phyloP scores from a whole-genome alignment of 345 rosid genomes.

The Populus deltoides region DNA sequence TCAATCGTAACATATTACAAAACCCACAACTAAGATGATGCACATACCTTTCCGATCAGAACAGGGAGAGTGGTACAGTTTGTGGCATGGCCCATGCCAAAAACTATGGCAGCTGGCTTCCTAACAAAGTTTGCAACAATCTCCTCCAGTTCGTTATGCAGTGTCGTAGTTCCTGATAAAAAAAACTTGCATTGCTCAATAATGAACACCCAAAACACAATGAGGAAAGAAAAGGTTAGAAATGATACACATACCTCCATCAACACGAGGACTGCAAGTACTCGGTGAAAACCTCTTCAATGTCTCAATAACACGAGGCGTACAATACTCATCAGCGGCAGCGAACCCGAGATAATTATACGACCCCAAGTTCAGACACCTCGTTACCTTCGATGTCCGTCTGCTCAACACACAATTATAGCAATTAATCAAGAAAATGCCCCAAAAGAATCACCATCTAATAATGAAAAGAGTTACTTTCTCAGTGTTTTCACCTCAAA shows the following conservation, averaged over 20 bases:
- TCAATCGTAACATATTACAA: neutral
- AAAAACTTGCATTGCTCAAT: neutral
- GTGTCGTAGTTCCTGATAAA: conserved; percentile 59
- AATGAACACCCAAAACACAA: neutral
- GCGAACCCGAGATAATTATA: conserved; percentile 98
- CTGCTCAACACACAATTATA: conserved; percentile 34
- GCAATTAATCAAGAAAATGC: conserved; percentile 1
- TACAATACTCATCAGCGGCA: conserved; percentile 92
- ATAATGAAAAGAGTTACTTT: neutral
- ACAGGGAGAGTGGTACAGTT: conserved; percentile 90
- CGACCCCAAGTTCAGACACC: conserved; percentile 90
- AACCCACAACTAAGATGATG: neutral
- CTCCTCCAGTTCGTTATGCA: conserved; percentile 82
- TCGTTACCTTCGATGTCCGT: conserved; percentile 62
- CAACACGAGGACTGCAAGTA: conserved; percentile 83
- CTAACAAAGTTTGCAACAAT: conserved; percentile 82
- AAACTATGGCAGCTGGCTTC: conserved; percentile 83
- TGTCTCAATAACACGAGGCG: conserved; percentile 78
- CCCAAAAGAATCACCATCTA: neutral
- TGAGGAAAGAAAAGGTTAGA: neutral
- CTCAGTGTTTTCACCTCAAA: conserved; percentile 47
- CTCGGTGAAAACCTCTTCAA: conserved; percentile 73
- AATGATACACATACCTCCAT: conserved; percentile 59
- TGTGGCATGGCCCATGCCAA: conserved; percentile 90
- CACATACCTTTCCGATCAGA: conserved; percentile 72